Evolutionary conservation across 2,329 filamentous ascomycete genomes (phyloP).

Genomic region (Fusarium coicis): DNA sequence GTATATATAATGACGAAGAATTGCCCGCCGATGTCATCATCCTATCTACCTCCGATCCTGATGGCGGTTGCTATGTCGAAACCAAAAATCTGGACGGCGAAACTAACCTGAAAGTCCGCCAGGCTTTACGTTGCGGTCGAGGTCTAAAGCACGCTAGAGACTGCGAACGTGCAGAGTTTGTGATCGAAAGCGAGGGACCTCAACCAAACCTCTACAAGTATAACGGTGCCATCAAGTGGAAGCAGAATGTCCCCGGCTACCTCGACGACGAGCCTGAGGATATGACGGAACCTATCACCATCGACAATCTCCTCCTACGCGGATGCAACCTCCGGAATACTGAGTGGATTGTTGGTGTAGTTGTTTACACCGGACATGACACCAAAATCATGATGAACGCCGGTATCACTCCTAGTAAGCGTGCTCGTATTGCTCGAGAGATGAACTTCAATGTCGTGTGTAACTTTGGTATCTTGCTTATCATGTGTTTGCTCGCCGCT

Average conservation of each 20-base stretch:
- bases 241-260: conserved; percentile 74
- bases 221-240: conserved; percentile 89
- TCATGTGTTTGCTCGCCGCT: conserved; percentile 88
- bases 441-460: conserved; percentile 98
- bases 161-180: conserved; percentile 89
- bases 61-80: conserved; percentile 96
- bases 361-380: conserved; percentile 93
- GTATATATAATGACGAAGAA: conserved; percentile 95
- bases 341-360: conserved; percentile 92
- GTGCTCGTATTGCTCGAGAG: conserved; percentile 88
- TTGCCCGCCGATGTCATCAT: conserved; percentile 94
- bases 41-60: conserved; percentile 89
- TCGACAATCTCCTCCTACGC: conserved; percentile 94
- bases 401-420: conserved; percentile 93
- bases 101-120: conserved; percentile 95
- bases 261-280: conserved; percentile 71
- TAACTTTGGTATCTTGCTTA: conserved; percentile 90
- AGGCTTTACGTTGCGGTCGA: conserved; percentile 86
- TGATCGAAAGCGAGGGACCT: conserved; percentile 88
- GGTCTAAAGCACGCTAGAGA: conserved; percentile 88
- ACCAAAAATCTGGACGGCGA: conserved; percentile 98
- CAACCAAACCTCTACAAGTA: conserved; percentile 97
- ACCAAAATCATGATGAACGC: conserved; percentile 99
- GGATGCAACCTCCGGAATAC: conserved; percentile 95
- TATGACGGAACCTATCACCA: conserved; percentile 92